phyloP scores from a whole-genome alignment of 1,284 basidiomycete genomes.

The Melampsora larici-populina region DNA sequence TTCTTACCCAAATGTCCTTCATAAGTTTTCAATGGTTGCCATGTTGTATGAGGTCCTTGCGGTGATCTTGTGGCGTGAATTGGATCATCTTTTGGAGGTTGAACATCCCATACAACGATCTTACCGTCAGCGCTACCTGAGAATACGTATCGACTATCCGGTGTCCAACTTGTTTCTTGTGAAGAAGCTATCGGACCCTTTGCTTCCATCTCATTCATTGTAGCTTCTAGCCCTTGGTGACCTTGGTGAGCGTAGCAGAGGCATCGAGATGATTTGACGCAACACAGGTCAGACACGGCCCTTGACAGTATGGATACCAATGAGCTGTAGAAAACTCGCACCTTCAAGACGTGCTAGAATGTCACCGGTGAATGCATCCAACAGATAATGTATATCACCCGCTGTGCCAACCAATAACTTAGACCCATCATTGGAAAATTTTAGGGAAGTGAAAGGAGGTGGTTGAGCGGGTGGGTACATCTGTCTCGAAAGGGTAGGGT shows the following conservation, averaged over 20 bases:
- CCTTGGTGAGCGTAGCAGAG: background rate
- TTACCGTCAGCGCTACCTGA: constrained; percentile 52
- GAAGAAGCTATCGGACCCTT: constrained; percentile 25
- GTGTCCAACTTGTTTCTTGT: constrained; percentile 86
- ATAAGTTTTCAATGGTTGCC: constrained; percentile 63
- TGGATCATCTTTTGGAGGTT: constrained; percentile 39
- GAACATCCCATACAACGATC: constrained; percentile 40
- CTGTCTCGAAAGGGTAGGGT: constrained; percentile 68
- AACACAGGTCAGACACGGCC: background rate
- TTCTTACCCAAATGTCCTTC: constrained; percentile 69
- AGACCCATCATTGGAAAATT: constrained; percentile 85
- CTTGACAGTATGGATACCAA: background rate
- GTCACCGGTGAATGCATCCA: constrained; percentile 80
- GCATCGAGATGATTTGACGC: constrained; percentile 59
- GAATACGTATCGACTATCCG: constrained; percentile 81
- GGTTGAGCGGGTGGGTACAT: constrained; percentile 70
- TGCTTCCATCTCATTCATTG: constrained; percentile 55
- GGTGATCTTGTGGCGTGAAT: constrained; percentile 45
- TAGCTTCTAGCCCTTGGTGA: constrained; percentile 52
- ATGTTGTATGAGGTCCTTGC: constrained; percentile 54
- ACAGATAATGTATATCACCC: constrained; percentile 82
- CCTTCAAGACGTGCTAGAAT: constrained; percentile 79
- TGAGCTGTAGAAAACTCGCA: constrained; percentile 17
- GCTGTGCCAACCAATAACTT: constrained; percentile 89
- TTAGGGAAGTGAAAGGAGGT: constrained; percentile 81